Conservation (phyloP, 2,329 filamentous ascomycete genomes). For the Diaporthe citri region DNA sequence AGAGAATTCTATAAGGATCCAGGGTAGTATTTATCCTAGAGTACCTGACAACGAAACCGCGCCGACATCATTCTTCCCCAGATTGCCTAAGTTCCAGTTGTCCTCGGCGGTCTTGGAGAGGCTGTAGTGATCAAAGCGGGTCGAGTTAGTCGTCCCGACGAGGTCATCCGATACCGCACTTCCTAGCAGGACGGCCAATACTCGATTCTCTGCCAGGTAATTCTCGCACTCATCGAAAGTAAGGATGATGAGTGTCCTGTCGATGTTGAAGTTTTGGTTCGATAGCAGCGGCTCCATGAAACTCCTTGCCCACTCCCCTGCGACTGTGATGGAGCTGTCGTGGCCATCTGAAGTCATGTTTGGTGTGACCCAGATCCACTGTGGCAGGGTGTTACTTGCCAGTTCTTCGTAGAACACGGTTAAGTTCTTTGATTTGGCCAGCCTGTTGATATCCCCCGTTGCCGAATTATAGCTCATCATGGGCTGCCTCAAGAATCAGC, state of each 20-base stretch:
- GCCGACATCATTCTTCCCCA: slow-evolving; percentile 45
- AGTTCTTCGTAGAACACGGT: slow-evolving; percentile 48
- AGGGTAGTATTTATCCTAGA: not conserved
- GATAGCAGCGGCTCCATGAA: slow-evolving; percentile 47
- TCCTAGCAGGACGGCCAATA: slow-evolving; percentile 46
- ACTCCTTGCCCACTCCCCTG: slow-evolving; percentile 46
- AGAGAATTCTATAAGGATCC: not conserved
- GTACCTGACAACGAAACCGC: slow-evolving; percentile 34
- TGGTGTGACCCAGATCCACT: slow-evolving; percentile 58
- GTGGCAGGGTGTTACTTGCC: slow-evolving; percentile 44
- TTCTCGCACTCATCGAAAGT: slow-evolving; percentile 49
- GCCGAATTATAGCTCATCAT: slow-evolving; percentile 50
- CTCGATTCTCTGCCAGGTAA: slow-evolving; percentile 43
- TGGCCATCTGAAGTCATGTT: slow-evolving; percentile 53
- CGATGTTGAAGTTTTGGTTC: slow-evolving; percentile 52
- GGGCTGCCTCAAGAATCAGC: slow-evolving; percentile 40
- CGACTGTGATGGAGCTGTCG: slow-evolving; percentile 46
- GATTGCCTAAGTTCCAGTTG: slow-evolving; percentile 46
- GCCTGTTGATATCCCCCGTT: slow-evolving; percentile 45
- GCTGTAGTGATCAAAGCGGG: slow-evolving; percentile 47
- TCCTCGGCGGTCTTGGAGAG: slow-evolving; percentile 47
- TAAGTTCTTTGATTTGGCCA: slow-evolving; percentile 50
- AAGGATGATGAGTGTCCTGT: slow-evolving; percentile 48
- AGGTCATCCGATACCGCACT: slow-evolving; percentile 43
- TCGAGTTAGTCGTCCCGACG: slow-evolving; percentile 45